Evolutionary conservation across 352 stramenopile species (phyloP).

Genomic region (Pythium brassicae): DNA sequence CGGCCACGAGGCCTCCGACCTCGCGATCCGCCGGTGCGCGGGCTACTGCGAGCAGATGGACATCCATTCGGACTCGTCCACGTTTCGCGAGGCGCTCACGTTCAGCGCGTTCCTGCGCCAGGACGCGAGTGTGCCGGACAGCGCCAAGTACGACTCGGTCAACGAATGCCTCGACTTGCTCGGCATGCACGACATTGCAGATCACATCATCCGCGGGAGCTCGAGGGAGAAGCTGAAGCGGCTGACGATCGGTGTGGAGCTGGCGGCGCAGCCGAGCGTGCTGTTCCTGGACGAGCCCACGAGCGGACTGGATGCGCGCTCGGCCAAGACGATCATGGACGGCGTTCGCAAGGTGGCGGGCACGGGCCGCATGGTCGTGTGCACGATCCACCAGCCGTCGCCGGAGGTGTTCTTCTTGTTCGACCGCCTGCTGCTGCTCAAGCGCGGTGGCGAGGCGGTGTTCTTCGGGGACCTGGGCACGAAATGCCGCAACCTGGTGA

Average conservation of each 20-base stretch:
- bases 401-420: too few relatives aligned
- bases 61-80: constrained; percentile 44
- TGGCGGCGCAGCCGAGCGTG: constrained; percentile 70
- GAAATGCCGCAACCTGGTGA: constrained; percentile 35
- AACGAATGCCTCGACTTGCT: constrained; percentile 75
- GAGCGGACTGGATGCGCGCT: too few relatives aligned
- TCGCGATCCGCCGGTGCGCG: not conserved
- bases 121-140: constrained; percentile 10
- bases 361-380: constrained; percentile 77
- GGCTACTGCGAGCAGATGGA: constrained; percentile 85
- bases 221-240: constrained; percentile 20
- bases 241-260: constrained; percentile 31
- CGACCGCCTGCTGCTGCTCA: constrained; percentile 58
- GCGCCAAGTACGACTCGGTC: constrained; percentile 15
- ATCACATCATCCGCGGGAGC: constrained; percentile 14
- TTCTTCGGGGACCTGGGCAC: constrained; percentile 53
- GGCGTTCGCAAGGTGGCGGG: too few relatives aligned
- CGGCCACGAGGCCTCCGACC: constrained; percentile 20
- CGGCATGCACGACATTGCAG: constrained; percentile 37
- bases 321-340: too few relatives aligned
- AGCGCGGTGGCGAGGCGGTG: constrained; percentile 44
- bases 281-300: constrained; percentile 14
- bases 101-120: constrained; percentile 90
- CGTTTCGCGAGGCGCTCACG: constrained; percentile 82
- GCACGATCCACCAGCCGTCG: constrained; percentile 44